Percentiles rank a stretch among this genome's conserved stretches.
These are phyloP conservation scores for Martensiomyces pterosporus DNA, from an alignment of 192 early-diverging fungal genomes.

Conservation along the genomic window DNA sequence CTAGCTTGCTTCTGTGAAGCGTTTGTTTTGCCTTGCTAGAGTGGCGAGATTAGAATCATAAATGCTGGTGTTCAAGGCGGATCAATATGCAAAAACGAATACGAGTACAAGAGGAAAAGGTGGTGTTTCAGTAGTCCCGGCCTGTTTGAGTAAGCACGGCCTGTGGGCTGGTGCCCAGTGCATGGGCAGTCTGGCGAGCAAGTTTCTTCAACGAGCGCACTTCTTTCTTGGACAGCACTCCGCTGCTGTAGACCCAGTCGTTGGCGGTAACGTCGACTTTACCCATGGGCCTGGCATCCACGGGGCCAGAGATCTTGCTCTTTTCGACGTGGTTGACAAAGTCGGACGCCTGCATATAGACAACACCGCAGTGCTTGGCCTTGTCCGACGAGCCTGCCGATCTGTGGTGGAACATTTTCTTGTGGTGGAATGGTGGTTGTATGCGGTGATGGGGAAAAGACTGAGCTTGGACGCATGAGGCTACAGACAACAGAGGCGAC, in stretches of 20 bases:
- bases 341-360: constrained; percentile 37
- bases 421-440: not conserved
- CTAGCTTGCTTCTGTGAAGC: too few species aligned
- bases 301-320: constrained; percentile 23
- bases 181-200: constrained; percentile 31
- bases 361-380: constrained; percentile 22
- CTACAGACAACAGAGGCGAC: too few species aligned
- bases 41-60: too few species aligned
- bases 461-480: too few species aligned
- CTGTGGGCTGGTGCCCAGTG: constrained; percentile 15
- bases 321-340: constrained; percentile 39
- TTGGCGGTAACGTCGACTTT: constrained; percentile 36
- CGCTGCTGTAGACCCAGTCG: constrained; percentile 24
- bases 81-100: too few species aligned
- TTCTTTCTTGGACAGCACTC: constrained; percentile 27
- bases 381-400: too few species aligned
- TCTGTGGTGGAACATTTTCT: not conserved
- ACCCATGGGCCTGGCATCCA: constrained; percentile 28
- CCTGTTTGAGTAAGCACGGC: constrained; percentile 6
- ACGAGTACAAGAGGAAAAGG: too few species aligned
- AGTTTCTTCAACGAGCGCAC: constrained; percentile 21
- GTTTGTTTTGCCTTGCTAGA: too few species aligned
- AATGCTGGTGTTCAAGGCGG: too few species aligned
- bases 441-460: too few species aligned
- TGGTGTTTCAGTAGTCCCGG: too few species aligned